Conservation (phyloP, 2,329 filamentous ascomycete genomes). For the Cryphonectria carpinicola region DNA sequence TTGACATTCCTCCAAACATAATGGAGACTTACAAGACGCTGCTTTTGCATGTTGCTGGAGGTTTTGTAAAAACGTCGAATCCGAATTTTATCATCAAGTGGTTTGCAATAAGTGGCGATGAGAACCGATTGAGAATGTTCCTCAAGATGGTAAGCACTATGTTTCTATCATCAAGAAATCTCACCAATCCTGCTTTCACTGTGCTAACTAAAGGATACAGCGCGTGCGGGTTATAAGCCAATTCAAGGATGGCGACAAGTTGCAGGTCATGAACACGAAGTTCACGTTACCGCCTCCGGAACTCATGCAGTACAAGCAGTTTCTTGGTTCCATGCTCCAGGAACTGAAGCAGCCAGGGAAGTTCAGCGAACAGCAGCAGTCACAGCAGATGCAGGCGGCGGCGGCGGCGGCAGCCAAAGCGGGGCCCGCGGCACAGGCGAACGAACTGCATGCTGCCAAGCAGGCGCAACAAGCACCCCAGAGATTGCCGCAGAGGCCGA, state of each 20-base stretch:
- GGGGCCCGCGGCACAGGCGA: conserved; percentile 40
- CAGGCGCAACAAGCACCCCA: conserved; percentile 48
- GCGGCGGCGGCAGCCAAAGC: conserved; percentile 21
- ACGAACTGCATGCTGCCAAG: conserved; percentile 55
- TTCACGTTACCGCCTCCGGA: conserved; percentile 59
- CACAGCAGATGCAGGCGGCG: conserved; percentile 28
- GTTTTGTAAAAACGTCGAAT: neutral
- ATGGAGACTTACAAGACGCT: neutral
- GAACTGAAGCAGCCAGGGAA: conserved; percentile 46
- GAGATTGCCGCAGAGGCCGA: conserved; percentile 50
- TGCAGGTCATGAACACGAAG: conserved; percentile 48
- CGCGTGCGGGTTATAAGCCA: conserved; percentile 57
- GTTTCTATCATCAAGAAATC: neutral
- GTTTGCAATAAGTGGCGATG: conserved; percentile 54
- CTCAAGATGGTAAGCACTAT: conserved; percentile 54
- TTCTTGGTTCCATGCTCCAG: conserved; percentile 57
- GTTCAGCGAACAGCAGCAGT: conserved; percentile 35
- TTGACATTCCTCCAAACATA: neutral
- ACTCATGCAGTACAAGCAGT: conserved; percentile 50
- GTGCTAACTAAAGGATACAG: conserved; percentile 46
- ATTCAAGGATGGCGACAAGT: conserved; percentile 54
- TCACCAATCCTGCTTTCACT: neutral
- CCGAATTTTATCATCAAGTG: conserved; percentile 50
- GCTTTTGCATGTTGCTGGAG: conserved; percentile 1
- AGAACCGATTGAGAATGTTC: conserved; percentile 54